Conservation (phyloP, 352 stramenopile genomes). For the Globisporangium nodosum region DNA sequence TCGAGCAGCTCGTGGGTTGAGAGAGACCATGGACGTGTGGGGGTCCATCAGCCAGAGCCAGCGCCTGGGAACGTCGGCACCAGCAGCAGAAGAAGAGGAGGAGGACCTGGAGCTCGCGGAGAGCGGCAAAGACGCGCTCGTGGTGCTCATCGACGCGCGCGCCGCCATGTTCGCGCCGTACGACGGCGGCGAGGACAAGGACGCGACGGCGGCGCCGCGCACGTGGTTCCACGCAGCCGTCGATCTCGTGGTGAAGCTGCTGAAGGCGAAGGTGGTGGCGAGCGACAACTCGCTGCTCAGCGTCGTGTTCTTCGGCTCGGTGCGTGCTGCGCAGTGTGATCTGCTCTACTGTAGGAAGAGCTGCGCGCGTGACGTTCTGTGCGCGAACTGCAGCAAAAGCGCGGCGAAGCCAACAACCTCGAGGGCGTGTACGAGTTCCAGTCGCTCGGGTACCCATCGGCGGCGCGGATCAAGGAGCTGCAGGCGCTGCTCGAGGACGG, state of each 20-base stretch:
- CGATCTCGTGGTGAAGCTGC: slow-evolving; percentile 56
- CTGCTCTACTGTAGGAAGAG: too few relatives aligned
- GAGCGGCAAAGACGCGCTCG: slow-evolving; percentile 68
- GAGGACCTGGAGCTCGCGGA: slow-evolving; percentile 52
- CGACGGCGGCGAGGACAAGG: slow-evolving; percentile 2
- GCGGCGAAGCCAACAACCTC: slow-evolving; percentile 43
- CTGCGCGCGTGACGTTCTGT: neutral
- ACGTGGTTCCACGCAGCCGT: slow-evolving; percentile 76
- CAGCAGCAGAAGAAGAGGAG: slow-evolving; percentile 16
- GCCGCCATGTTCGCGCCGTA: slow-evolving; percentile 58
- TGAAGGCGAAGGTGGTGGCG: slow-evolving; percentile 77
- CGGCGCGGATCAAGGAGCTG: slow-evolving; percentile 69
- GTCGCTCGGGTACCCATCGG: slow-evolving; percentile 61
- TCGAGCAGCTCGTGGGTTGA: slow-evolving; percentile 3
- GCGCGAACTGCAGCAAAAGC: slow-evolving; percentile 39
- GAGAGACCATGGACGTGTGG: slow-evolving; percentile 40
- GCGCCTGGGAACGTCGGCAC: neutral
- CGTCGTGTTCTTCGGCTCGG: slow-evolving; percentile 74
- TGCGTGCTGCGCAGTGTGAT: slow-evolving; percentile 11
- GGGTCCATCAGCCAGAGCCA: slow-evolving; percentile 11
- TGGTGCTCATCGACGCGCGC: slow-evolving; percentile 74
- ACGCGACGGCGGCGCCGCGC: slow-evolving; percentile 13
- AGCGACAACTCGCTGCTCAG: slow-evolving; percentile 77
- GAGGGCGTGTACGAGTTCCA: slow-evolving; percentile 78
- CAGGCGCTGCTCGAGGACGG: slow-evolving; percentile 43